Conservation (phyloP, 2,329 filamentous ascomycete species). For the Talaromyces sp. region DNA sequence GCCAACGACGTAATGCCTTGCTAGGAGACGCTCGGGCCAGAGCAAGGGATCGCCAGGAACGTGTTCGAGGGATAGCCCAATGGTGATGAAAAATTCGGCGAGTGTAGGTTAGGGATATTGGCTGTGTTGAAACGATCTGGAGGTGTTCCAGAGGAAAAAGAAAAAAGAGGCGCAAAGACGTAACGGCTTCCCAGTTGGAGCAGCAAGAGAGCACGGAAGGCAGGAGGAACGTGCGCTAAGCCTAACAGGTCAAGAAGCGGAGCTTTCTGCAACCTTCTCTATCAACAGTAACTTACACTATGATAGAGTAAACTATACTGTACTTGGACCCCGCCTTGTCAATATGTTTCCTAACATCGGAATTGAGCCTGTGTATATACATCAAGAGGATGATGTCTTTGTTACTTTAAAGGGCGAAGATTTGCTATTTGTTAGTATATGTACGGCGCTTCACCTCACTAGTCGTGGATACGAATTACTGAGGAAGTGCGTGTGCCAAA, state of each 20-base stretch:
- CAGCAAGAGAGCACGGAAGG: background rate
- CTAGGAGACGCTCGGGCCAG: slow-evolving; percentile 1
- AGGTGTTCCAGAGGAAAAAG: background rate
- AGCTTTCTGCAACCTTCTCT: background rate
- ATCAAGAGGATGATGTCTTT: too few relatives aligned
- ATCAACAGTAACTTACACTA: background rate
- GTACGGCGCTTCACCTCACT: too few relatives aligned
- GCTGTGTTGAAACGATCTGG: background rate
- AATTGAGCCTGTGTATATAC: too few relatives aligned
- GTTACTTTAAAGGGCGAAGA: too few relatives aligned
- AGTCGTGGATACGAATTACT: too few relatives aligned
- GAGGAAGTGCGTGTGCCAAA: too few relatives aligned
- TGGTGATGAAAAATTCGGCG: background rate
- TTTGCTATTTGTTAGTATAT: too few relatives aligned
- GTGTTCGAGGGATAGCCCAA: slow-evolving; percentile 3
- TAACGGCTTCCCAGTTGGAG: background rate
- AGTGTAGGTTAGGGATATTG: background rate
- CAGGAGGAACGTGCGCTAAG: background rate
- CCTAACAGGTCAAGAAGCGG: background rate
- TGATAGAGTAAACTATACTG: background rate
- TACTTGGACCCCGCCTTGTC: background rate
- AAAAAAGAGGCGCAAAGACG: background rate
- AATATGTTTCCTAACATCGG: too few relatives aligned
- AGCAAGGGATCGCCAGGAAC: slow-evolving; percentile 12
- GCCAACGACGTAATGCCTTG: slow-evolving; percentile 9